Conservation (phyloP, 495 filamentous ascomycete genomes). For the Collariella sp. region DNA sequence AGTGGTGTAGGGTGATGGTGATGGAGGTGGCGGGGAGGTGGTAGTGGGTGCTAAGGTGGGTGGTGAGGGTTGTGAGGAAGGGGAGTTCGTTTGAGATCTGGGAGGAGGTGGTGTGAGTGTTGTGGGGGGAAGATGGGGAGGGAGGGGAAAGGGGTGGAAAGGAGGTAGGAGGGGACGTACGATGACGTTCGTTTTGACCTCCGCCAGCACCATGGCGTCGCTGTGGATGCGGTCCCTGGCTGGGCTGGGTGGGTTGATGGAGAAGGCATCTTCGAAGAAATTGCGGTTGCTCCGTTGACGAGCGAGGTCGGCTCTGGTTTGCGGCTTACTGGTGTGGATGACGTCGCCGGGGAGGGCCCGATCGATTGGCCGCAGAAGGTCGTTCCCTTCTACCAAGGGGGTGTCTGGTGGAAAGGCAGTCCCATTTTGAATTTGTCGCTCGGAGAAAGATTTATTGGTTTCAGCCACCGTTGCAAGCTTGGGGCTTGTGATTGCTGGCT, state of each 20-base stretch:
- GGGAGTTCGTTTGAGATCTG: constrained; percentile 60
- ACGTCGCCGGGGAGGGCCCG: constrained; percentile 31
- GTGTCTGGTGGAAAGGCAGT: constrained; percentile 25
- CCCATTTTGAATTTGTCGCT: constrained; percentile 34
- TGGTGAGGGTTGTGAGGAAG: constrained; percentile 60
- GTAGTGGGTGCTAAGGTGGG: constrained; percentile 63
- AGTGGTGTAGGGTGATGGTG: constrained; percentile 62
- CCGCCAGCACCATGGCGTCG: constrained; percentile 66
- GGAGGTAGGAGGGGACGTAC: constrained; percentile 40
- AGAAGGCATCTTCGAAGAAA: constrained; percentile 43
- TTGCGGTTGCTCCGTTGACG: constrained; percentile 35
- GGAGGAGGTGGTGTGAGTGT: no score
- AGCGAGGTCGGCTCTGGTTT: constrained; percentile 29
- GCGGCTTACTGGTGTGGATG: constrained; percentile 16
- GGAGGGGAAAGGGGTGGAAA: neutral
- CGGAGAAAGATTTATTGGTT: constrained; percentile 28
- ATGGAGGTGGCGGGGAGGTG: constrained; percentile 62
- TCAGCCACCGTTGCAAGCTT: neutral
- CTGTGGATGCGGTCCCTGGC: constrained; percentile 51
- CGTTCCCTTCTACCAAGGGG: constrained; percentile 33
- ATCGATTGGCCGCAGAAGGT: constrained; percentile 31
- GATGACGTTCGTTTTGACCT: constrained; percentile 76
- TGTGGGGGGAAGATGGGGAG: neutral
- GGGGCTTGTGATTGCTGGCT: neutral
- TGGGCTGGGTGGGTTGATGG: constrained; percentile 27